phyloP scores from a whole-genome alignment of 345 rosid genomes.

The Populus deltoides region DNA sequence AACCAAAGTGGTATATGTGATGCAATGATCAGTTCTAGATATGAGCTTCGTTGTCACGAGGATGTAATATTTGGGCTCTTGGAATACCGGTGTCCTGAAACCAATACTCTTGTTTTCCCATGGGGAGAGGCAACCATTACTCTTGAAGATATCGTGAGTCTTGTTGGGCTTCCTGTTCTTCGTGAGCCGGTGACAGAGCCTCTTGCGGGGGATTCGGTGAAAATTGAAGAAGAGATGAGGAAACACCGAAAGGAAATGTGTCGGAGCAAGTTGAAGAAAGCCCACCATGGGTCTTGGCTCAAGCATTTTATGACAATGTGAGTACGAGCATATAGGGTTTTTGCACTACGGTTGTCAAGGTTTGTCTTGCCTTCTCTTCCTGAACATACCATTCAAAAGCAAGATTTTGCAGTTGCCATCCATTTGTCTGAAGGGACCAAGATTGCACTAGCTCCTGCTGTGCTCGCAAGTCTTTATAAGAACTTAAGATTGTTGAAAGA shows the following conservation, averaged over 20 bases:
- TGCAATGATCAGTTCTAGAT: slow-evolving; percentile 3
- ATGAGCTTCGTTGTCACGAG: slow-evolving; percentile 2
- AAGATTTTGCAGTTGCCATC: neutral
- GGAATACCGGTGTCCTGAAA: slow-evolving; percentile 19
- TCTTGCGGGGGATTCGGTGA: neutral
- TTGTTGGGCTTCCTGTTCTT: slow-evolving; percentile 6
- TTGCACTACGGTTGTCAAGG: slow-evolving; percentile 17
- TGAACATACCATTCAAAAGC: neutral
- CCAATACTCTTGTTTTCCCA: slow-evolving; percentile 17
- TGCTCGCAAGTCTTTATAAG: neutral
- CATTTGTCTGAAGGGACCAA: neutral
- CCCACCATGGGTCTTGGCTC: neutral
- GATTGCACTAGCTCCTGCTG: neutral
- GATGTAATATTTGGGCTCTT: slow-evolving; percentile 5
- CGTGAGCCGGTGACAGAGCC: neutral
- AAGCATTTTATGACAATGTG: slow-evolving; percentile 1
- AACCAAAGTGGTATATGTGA: neutral
- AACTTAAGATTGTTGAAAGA: neutral
- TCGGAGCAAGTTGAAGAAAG: neutral
- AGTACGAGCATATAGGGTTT: slow-evolving; percentile 9
- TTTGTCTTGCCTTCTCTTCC: slow-evolving; percentile 10
- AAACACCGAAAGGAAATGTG: neutral
- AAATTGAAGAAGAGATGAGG: neutral
- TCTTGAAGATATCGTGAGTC: slow-evolving; percentile 1
- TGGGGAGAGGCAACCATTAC: slow-evolving; percentile 21